These are phyloP conservation scores for Brassica juncea DNA, from an alignment of 345 rosid species.

Conservation along the genomic window DNA sequence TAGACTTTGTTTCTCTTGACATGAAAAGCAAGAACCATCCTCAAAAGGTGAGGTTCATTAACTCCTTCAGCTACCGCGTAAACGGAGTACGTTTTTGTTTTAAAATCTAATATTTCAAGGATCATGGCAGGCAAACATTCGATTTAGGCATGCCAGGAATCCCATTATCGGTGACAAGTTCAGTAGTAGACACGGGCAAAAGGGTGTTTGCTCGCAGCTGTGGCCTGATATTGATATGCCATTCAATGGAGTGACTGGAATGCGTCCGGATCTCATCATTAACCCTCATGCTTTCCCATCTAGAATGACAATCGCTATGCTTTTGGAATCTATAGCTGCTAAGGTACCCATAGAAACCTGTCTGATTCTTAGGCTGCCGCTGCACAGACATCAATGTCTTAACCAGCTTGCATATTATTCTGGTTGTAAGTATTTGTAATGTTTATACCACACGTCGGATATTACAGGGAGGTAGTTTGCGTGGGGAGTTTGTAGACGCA, in stretches of 20 bases:
- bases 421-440: constrained; percentile 4
- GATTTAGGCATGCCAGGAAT: constrained; percentile 87
- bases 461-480: constrained; percentile 79
- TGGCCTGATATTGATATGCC: constrained; percentile 99
- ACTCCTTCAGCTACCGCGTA: constrained; percentile 3
- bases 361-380: not conserved
- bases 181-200: constrained; percentile 98
- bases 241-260: constrained; percentile 89
- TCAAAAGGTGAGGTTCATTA: constrained; percentile 63
- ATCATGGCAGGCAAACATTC: constrained; percentile 68
- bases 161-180: constrained; percentile 96
- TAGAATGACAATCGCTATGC: constrained; percentile 98
- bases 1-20: constrained; percentile 85
- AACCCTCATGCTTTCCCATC: constrained; percentile 99
- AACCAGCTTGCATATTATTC: not conserved
- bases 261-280: constrained; percentile 97
- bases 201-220: constrained; percentile 97
- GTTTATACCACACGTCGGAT: not conserved
- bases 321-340: constrained; percentile 94
- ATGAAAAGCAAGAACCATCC: constrained; percentile 60
- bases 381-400: not conserved
- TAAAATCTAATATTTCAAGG: not conserved
- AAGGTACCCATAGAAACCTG: constrained; percentile 53
- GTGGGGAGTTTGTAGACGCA: constrained; percentile 88
- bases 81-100: not conserved